Conservation (phyloP, 257 asterid species). For the Eustoma russellianum region DNA sequence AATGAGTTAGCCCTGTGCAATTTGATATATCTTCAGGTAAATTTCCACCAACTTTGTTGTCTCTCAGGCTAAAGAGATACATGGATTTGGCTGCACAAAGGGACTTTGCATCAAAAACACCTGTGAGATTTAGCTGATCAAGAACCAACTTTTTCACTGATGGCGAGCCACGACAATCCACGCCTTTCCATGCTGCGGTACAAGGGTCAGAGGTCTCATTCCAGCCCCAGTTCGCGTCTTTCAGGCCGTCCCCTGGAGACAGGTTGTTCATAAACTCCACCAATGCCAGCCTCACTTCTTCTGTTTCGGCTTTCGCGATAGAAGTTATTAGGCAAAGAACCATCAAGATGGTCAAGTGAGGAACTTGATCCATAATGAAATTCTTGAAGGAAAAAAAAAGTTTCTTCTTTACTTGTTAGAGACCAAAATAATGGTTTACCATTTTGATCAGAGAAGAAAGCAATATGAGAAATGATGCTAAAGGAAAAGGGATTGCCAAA, state of each 20-base stretch:
- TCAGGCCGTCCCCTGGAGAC: slow-evolving; percentile 19
- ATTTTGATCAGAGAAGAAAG: too few relatives aligned
- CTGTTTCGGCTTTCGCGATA: slow-evolving; percentile 28
- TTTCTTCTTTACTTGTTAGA: too few relatives aligned
- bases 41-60: slow-evolving; percentile 29
- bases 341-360: background rate
- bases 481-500: too few relatives aligned
- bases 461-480: too few relatives aligned
- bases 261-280: slow-evolving; percentile 34
- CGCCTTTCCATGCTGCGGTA: slow-evolving; percentile 36
- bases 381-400: too few relatives aligned
- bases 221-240: slow-evolving; percentile 44
- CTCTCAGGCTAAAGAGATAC: slow-evolving; percentile 39
- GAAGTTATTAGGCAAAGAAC: slow-evolving; percentile 12
- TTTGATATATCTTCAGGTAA: slow-evolving; percentile 35
- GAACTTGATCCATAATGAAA: background rate
- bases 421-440: too few relatives aligned
- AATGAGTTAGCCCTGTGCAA: slow-evolving; percentile 36
- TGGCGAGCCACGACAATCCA: slow-evolving; percentile 17
- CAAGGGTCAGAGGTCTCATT: slow-evolving; percentile 51
- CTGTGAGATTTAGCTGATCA: slow-evolving; percentile 30
- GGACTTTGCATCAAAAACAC: slow-evolving; percentile 32
- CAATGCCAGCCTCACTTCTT: slow-evolving; percentile 26
- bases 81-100: slow-evolving; percentile 32
- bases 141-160: slow-evolving; percentile 36